A percentile compares a stretch with the other conserved stretches of the same genome.
These are phyloP conservation scores for Botrytis tulipae DNA, from an alignment of 2,329 filamentous ascomycete species.

Conservation along the genomic window DNA sequence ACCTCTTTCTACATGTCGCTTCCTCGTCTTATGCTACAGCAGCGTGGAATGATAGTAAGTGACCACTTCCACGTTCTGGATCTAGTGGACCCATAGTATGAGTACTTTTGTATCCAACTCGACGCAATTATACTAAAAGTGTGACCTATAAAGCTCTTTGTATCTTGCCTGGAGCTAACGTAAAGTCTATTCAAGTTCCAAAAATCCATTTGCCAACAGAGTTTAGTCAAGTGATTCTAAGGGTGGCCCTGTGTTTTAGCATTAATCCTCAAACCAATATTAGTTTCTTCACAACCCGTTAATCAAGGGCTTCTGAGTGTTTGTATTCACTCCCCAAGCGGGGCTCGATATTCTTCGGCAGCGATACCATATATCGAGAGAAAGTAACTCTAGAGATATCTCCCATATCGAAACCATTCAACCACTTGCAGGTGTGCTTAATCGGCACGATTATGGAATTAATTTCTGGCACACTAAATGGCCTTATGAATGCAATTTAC, in stretches of 20 bases:
- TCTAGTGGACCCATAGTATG: background rate
- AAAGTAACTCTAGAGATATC: background rate
- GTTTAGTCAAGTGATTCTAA: background rate
- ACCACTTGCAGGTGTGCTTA: fast-evolving
- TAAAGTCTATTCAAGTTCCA: background rate
- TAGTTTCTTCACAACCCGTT: fast-evolving
- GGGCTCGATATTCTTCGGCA: background rate
- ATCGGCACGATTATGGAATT: background rate
- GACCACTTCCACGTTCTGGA: background rate
- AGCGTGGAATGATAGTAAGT: background rate
- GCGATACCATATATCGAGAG: background rate
- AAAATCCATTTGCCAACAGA: background rate
- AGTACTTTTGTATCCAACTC: background rate
- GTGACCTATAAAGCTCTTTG: background rate
- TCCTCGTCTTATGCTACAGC: background rate
- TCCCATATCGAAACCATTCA: background rate
- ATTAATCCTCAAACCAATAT: background rate
- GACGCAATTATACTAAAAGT: background rate
- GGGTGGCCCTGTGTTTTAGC: background rate
- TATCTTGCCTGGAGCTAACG: background rate
- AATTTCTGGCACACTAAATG: fast-evolving
- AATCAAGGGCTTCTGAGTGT: fast-evolving
- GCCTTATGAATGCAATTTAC: fast-evolving
- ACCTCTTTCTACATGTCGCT: background rate
- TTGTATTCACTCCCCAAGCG: background rate